phyloP scores from a whole-genome alignment of 2,329 filamentous ascomycete genomes.

The Thermothelomyces thermophilus region DNA sequence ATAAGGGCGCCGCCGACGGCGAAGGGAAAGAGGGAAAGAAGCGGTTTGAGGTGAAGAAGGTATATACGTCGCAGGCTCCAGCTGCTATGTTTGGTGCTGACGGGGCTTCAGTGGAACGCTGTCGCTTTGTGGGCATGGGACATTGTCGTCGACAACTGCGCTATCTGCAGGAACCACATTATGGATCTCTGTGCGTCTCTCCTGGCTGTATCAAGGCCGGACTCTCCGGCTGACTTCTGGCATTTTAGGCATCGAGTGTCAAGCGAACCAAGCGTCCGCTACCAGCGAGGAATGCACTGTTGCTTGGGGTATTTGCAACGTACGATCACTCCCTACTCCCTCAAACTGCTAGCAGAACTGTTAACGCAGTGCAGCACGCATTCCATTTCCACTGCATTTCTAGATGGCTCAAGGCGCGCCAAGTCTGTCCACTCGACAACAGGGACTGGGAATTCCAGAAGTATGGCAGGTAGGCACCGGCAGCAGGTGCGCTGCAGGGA shows the following conservation, averaged over 20 bases:
- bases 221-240: slow-evolving; percentile 10
- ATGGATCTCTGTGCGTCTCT: slow-evolving; percentile 82
- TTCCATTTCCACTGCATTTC: slow-evolving; percentile 99
- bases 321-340: slow-evolving; percentile 47
- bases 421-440: slow-evolving; percentile 96
- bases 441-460: slow-evolving; percentile 99
- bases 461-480: slow-evolving; percentile 60
- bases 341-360: slow-evolving; percentile 19
- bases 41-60: slow-evolving; percentile 98
- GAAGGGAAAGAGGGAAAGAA: slow-evolving; percentile 61
- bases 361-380: slow-evolving; percentile 63
- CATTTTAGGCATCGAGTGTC: slow-evolving; percentile 80
- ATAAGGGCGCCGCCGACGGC: slow-evolving; percentile 38
- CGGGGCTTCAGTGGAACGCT: slow-evolving; percentile 74
- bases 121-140: slow-evolving; percentile 99
- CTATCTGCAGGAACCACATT: slow-evolving; percentile 98
- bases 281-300: slow-evolving; percentile 98
- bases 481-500: neutral
- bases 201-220: neutral
- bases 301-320: slow-evolving; percentile 98
- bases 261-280: slow-evolving; percentile 95
- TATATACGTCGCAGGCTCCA: slow-evolving; percentile 32
- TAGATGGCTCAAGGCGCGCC: slow-evolving; percentile 97
- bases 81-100: slow-evolving; percentile 7
- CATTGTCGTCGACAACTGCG: slow-evolving; percentile 98